Percentiles rank a stretch among this genome's conserved stretches.
These are phyloP conservation scores for Panus rudis DNA, from an alignment of 768 basidiomycete genomes.

Conservation along the genomic window DNA sequence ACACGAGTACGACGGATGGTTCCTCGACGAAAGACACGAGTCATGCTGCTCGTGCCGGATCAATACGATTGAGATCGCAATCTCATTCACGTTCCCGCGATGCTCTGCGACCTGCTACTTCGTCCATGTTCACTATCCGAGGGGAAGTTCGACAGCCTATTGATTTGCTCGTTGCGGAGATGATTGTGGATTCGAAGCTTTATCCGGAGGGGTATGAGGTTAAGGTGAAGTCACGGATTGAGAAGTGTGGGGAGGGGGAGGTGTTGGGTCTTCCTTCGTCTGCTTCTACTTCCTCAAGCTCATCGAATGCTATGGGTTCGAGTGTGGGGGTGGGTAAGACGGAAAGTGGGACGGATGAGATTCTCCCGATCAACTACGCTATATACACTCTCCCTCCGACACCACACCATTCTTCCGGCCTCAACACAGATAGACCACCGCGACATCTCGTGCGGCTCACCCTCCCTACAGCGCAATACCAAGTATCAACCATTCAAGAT, in stretches of 20 bases:
- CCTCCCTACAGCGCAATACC: slow-evolving; percentile 78
- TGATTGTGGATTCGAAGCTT: slow-evolving; percentile 75
- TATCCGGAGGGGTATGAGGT: slow-evolving; percentile 74
- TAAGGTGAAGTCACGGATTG: slow-evolving; percentile 35
- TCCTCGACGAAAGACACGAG: too few relatives aligned
- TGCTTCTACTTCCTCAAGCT: slow-evolving; percentile 14
- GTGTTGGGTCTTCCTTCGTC: slow-evolving; percentile 29
- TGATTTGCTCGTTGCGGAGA: slow-evolving; percentile 72
- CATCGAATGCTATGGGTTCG: slow-evolving; percentile 3
- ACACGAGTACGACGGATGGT: too few relatives aligned
- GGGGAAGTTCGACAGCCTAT: slow-evolving; percentile 54
- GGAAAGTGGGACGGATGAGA: too few relatives aligned
- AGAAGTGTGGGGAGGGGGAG: slow-evolving; percentile 30
- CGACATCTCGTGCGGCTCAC: slow-evolving; percentile 74
- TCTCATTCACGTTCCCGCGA: slow-evolving; percentile 32
- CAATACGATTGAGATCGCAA: too few relatives aligned
- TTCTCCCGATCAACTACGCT: slow-evolving; percentile 51
- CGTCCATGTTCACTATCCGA: slow-evolving; percentile 55
- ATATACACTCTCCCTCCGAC: slow-evolving; percentile 79
- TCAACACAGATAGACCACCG: slow-evolving; percentile 43
- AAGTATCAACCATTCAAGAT: slow-evolving; percentile 69
- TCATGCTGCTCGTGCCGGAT: too few relatives aligned
- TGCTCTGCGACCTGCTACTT: slow-evolving; percentile 19
- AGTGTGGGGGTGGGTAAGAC: too few relatives aligned
- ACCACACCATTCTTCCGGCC: slow-evolving; percentile 67